Base-by-base conservation (phyloP, 768 basidiomycete species). In the Naematelia encephala region DNA sequence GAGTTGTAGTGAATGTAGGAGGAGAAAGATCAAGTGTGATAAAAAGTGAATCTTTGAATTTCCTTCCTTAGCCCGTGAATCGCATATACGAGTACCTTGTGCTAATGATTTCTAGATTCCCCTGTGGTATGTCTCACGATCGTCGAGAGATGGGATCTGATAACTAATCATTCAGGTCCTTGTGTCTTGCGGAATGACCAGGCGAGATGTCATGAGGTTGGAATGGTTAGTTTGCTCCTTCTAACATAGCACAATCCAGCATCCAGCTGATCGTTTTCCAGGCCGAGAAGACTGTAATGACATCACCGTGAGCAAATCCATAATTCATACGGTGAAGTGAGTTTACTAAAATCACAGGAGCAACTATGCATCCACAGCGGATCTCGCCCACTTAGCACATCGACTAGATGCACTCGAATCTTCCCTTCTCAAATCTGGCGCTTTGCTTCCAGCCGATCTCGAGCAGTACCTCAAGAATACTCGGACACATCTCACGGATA, bases 21-120 rank as follows among this genome's bases (percentile, higher is more conserved):
- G 76, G 30, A 62, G 76, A 54, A 77, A 77, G 57, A 77, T 77
- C 54, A 77, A 77, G 54, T 77, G 76, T 54, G 73, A 75, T 52
- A 77, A 75, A 60, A 75, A 74, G 70, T 75, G 59, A 51, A 28
- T 19, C n/a, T 51, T 22, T 29, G 16, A 5, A 23, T 11, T 43
- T 26, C 21, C 27, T 5, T 22, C 14, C 21, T 27, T 3, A 39
- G 28, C 19, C 26, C 22, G 22, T 12, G 47, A 29, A 22, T 42
- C 21, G 26, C 10, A 29, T n/a, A n/a, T n/a, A n/a, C n/a, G n/a
- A n/a, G n/a, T n/a, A 2, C 23, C 12, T 22, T 26, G 22, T 48
- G 39, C 48, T 59, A 28, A 46, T 39, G 2, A 29, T 29, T 28
- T n/a, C n/a, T 45, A 74, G 70, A 42, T 74, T 76, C 39, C 74